Percentiles rank a stretch among this genome's conserved stretches.
Evolutionary conservation across 23 red algal species (phyloP).

Genomic region (Gracilaria caudata): DNA sequence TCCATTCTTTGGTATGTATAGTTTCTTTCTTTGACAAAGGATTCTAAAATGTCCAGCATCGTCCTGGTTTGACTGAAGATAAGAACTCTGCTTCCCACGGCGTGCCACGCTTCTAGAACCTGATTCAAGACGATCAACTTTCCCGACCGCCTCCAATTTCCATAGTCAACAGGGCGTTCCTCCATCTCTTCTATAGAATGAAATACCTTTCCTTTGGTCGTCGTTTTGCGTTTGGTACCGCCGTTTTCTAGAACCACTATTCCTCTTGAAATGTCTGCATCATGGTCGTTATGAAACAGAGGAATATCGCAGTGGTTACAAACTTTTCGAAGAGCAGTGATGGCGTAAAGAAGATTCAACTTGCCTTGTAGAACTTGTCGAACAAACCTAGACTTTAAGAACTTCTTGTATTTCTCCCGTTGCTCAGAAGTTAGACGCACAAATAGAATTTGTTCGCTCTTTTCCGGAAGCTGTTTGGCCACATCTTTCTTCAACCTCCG

Average conservation of each 20-base stretch:
- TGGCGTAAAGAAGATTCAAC: slow-evolving; percentile 79
- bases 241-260: slow-evolving; percentile 1
- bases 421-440: slow-evolving; percentile 83
- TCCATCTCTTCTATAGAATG: slow-evolving; percentile 34
- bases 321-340: slow-evolving; percentile 93
- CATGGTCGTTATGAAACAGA: slow-evolving; percentile 42
- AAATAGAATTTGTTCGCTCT: slow-evolving; percentile 95
- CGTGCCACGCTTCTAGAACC: slow-evolving; percentile 70
- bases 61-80: slow-evolving; percentile 92
- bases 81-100: slow-evolving; percentile 75
- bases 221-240: neutral
- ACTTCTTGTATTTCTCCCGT: slow-evolving; percentile 82
- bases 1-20: slow-evolving; percentile 95
- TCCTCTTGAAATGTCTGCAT: slow-evolving; percentile 32
- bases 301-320: slow-evolving; percentile 95
- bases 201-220: neutral
- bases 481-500: slow-evolving; percentile 97
- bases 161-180: slow-evolving; percentile 62
- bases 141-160: slow-evolving; percentile 69
- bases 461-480: slow-evolving; percentile 86
- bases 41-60: slow-evolving; percentile 90
- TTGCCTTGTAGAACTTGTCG: slow-evolving; percentile 73
- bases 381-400: slow-evolving; percentile 72
- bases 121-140: slow-evolving; percentile 79
- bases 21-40: slow-evolving; percentile 56